Evolutionary conservation across 2,329 filamentous ascomycete species (phyloP), one percentile per base, ranked within the genome.

Genomic region (Colletotrichum melonis): DNA sequence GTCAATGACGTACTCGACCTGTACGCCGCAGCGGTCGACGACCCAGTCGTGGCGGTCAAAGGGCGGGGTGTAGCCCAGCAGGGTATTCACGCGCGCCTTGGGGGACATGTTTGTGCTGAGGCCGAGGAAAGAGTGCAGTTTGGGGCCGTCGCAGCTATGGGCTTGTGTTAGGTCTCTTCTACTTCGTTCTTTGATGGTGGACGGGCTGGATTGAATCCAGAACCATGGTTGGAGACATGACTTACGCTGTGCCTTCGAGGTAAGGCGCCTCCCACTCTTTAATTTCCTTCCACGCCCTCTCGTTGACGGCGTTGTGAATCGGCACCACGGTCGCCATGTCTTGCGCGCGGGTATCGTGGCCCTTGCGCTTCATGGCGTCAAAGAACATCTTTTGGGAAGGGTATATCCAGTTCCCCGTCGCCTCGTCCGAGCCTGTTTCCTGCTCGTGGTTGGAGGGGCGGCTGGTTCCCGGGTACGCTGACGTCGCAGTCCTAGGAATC

Each of bases 31-130:
- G 64, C 97, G 89, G 83, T 99, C 95, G 46, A 99, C 92, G 28
- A 98, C 92, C 97, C 97, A 99, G 82, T 99, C 97, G 82, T 99
- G 97, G 32, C 97, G 88, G 84, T 99, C 97, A 82, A 99, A 99
- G 1, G 97, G 97, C 66, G 92, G 88, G 73, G 93, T 92, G 82
- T 98, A 98, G n/a, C 97, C 97, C 67, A 98, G 84, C 71, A 95
- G 83, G 5, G 92, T 94, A 82, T 97, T 97, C 76, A 97, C 83
- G 72, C 95, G 88, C 2, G 97, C 97, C 74, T 92, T 92, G 0
- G 97, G 97, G 4, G 94, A 97, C 85, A 98, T 86, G 72, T 86
- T 86, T 16, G 86, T 86, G 78, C 87, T 91, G 59, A 92, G 86
- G 73, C 97, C 97, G 4, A 92, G 91, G 81, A 99, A 99, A 4